Base-by-base conservation (phyloP, 2,329 filamentous ascomycete species). In the Trichophaea hybrida region DNA sequence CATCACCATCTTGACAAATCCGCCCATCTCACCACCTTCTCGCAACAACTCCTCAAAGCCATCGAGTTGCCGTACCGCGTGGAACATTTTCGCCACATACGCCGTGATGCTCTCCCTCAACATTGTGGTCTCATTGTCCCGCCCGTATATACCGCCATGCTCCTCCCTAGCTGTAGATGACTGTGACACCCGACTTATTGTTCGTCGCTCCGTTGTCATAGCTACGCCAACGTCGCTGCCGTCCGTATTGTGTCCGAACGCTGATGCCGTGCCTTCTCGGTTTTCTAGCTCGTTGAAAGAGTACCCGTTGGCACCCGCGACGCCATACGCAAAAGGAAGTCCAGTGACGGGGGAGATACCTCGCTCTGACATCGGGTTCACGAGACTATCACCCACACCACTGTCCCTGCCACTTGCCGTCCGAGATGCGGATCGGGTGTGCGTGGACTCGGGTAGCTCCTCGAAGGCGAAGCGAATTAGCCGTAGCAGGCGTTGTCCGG, bases 81-180 rank as follows among this genome's bases (percentile, higher is more conserved):
- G 64, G 49, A 65, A 66, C 64, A 66, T 66, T 51, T 66, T 66
- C 13, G 64, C 64, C 32, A 66, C 64, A 33, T 64, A 66, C 24
- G 57, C 57, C 24, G 63, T 61, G 38, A 66, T 66, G 48, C 54
- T 61, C 31, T 66, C 64, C 48, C 64, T 56, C 52, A 66, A 50
- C 43, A 65, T 13, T 33, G 59, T 59, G 7, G 64, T 66, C 46
- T 66, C 64, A 44, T 66, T 66, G 35, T 66, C 64, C 24, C 61
- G 59, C 43, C 59, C 64, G 48, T 66, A 66, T 35, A 58, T 64
- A 10, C 59, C 55, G 17, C 56, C 33, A 33, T 61, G 52, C 6
- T 58, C 61, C 13, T 57, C 44, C 31, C 44, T 8, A 13, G 35
- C 53, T 4, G 32, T 10, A 40, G 37, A 24, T 13, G 24, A n/a